Percentiles rank a stretch among this genome's conserved stretches.
Conservation (phyloP, 306 rosid species). For the Quercus dentata region DNA sequence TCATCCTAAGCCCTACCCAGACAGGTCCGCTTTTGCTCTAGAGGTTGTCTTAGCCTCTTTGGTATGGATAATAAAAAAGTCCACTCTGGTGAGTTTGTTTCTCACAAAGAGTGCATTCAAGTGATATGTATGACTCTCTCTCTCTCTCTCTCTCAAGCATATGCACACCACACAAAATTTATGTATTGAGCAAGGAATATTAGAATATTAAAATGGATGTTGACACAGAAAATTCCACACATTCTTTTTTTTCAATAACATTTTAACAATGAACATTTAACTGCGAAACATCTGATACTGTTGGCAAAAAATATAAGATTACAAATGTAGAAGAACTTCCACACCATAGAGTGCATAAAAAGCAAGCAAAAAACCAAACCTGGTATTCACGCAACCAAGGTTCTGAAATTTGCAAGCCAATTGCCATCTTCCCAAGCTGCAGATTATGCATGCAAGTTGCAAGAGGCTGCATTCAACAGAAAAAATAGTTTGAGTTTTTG, state of each 20-base stretch:
- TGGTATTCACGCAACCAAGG: slow-evolving; percentile 99
- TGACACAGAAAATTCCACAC: background rate
- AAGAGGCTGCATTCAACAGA: slow-evolving; percentile 61
- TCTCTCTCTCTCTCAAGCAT: background rate
- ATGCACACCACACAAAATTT: background rate
- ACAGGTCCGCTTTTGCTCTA: background rate
- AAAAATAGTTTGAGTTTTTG: background rate
- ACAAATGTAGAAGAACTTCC: background rate
- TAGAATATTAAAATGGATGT: background rate
- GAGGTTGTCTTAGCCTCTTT: too few species aligned
- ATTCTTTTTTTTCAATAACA: background rate
- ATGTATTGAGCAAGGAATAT: background rate
- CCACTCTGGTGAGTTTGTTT: too few species aligned
- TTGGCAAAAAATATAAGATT: background rate
- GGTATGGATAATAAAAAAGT: too few species aligned
- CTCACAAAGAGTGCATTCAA: too few species aligned
- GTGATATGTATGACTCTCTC: background rate
- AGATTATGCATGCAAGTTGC: slow-evolving; percentile 92
- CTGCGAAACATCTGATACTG: background rate
- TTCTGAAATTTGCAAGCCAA: slow-evolving; percentile 91
- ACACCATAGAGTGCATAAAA: background rate
- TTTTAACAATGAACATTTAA: background rate
- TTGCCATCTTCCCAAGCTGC: slow-evolving; percentile 80
- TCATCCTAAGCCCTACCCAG: background rate
- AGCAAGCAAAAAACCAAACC: slow-evolving; percentile 39